Percentiles rank a stretch among this genome's conserved stretches.
These are phyloP conservation scores for Chaetomiaceae sp. DNA, from an alignment of 2,329 filamentous ascomycete species.

Conservation along the genomic window DNA sequence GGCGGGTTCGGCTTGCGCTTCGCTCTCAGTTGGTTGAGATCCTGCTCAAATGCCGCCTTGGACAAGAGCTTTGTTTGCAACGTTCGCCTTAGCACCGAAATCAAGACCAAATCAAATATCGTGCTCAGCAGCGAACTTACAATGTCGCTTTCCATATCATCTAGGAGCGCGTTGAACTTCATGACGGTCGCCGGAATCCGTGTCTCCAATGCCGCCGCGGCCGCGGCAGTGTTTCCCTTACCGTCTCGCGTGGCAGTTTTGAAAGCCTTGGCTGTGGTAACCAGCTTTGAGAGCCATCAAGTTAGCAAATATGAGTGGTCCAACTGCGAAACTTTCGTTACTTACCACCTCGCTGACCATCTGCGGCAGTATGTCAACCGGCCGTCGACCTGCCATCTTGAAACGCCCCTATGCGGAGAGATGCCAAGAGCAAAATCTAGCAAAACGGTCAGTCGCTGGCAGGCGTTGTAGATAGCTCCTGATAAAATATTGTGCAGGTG, in stretches of 20 bases:
- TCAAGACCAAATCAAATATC: constrained; percentile 15
- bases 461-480: no score
- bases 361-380: constrained; percentile 10
- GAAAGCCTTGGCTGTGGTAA: constrained; percentile 20
- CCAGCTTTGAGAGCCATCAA: constrained; percentile 5
- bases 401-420: not conserved
- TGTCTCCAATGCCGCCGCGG: constrained; percentile 7
- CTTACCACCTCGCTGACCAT: constrained; percentile 18
- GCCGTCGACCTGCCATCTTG: constrained; percentile 13
- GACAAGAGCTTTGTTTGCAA: constrained; percentile 45
- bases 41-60: constrained; percentile 53
- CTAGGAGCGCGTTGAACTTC: constrained; percentile 17
- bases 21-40: constrained; percentile 43
- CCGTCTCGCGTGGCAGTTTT: constrained; percentile 12
- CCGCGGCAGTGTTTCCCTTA: constrained; percentile 11
- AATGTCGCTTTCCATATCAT: constrained; percentile 20
- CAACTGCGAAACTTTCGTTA: not conserved
- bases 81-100: no score
- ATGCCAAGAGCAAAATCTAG: not conserved
- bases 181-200: constrained; percentile 13
- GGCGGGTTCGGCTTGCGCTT: constrained; percentile 26
- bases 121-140: constrained; percentile 9
- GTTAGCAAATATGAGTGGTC: not conserved
- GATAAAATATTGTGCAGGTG: no score
- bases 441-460: no score